phyloP scores from a whole-genome alignment of 306 rosid species.

The Inga leiocalycina region DNA sequence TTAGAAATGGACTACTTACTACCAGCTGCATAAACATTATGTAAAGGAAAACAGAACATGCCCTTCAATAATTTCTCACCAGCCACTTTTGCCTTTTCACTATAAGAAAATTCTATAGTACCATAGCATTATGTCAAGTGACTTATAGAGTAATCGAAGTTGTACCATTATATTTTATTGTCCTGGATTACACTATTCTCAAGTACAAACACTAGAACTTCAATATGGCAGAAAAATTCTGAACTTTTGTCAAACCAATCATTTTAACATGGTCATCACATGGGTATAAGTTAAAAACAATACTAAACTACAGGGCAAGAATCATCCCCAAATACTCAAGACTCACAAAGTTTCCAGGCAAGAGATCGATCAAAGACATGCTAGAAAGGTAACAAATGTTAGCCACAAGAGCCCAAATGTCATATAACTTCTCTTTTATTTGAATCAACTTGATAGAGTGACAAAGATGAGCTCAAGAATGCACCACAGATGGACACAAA shows the following conservation, averaged over 20 bases:
- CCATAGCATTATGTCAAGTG: not conserved
- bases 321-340: not conserved
- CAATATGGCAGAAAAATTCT: not conserved
- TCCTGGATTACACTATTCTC: not conserved
- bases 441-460: not conserved
- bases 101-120: not conserved
- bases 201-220: constrained; percentile 23
- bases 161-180: not conserved
- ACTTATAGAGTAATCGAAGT: not conserved
- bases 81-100: too few species aligned
- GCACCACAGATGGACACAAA: not conserved
- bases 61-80: too few species aligned
- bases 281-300: not conserved
- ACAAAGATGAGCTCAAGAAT: not conserved
- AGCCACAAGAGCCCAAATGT: not conserved
- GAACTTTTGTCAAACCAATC: constrained; percentile 4
- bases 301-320: constrained; percentile 7
- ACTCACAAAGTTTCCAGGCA: constrained; percentile 4
- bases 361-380: constrained; percentile 5
- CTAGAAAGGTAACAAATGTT: not conserved
- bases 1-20: too few species aligned
- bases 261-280: constrained; percentile 20
- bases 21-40: too few species aligned
- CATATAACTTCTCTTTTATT: not conserved
- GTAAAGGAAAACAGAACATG: too few species aligned